These are phyloP conservation scores for Leccinellum rugosiceps DNA, from an alignment of 768 basidiomycete species.

Conservation along the genomic window DNA sequence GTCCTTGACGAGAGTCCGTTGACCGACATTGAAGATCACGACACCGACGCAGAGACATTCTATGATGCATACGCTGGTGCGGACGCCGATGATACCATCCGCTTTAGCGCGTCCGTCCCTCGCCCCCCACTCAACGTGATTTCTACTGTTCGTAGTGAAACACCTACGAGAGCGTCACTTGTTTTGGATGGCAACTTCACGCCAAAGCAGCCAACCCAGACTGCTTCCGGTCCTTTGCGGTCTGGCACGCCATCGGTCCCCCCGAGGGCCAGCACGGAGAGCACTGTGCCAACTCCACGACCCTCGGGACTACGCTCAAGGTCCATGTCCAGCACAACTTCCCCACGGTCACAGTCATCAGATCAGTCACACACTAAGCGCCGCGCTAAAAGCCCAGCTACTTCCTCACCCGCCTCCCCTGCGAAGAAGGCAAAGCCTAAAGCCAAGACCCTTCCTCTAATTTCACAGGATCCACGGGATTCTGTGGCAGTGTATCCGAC, in stretches of 20 bases:
- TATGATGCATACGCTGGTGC: constrained; percentile 34
- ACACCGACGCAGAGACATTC: constrained; percentile 38
- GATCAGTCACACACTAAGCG: constrained; percentile 41
- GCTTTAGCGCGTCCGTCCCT: constrained; percentile 18
- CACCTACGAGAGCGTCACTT: constrained; percentile 39
- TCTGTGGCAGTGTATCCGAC: constrained; percentile 71
- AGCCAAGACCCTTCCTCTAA: constrained; percentile 31
- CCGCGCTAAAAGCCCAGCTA: constrained; percentile 46
- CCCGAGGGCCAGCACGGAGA: constrained; percentile 39
- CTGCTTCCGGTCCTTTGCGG: constrained; percentile 45
- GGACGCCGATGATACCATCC: constrained; percentile 19
- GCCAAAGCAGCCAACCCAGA: constrained; percentile 42
- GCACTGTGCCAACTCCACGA: constrained; percentile 35
- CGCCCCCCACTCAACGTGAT: constrained; percentile 16
- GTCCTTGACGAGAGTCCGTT: constrained; percentile 75
- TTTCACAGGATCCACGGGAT: constrained; percentile 42
- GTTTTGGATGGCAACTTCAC: constrained; percentile 36
- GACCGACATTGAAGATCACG: constrained; percentile 66
- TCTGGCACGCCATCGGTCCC: constrained; percentile 42
- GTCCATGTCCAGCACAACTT: constrained; percentile 23
- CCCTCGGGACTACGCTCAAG: constrained; percentile 27
- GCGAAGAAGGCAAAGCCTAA: constrained; percentile 41
- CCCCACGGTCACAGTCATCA: constrained; percentile 28
- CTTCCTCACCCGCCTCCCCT: constrained; percentile 35
- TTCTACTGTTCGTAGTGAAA: constrained; percentile 38